Evolutionary conservation across 805 yeast species (phyloP).

Genomic region (Torulaspora indica): DNA sequence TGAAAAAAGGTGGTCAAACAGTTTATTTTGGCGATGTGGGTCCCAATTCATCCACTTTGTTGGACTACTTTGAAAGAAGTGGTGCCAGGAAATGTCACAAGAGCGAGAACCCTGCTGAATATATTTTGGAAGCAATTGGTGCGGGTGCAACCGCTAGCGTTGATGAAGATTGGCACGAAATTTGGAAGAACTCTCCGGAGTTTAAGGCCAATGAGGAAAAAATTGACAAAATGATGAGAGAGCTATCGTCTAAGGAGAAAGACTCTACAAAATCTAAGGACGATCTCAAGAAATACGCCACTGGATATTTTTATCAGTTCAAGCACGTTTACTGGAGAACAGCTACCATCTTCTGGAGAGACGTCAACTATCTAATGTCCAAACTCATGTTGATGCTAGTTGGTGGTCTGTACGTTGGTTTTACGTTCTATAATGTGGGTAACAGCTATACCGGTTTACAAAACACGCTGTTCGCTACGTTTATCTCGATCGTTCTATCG

Average conservation of each 20-base stretch:
- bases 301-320: slow-evolving; percentile 45
- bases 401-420: slow-evolving; percentile 65
- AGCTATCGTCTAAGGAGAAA: slow-evolving; percentile 13
- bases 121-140: slow-evolving; percentile 43
- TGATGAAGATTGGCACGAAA: slow-evolving; percentile 53
- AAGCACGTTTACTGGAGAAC: slow-evolving; percentile 40
- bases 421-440: slow-evolving; percentile 59
- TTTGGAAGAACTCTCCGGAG: slow-evolving; percentile 50
- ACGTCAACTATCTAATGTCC: slow-evolving; percentile 56
- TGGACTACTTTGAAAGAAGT: slow-evolving; percentile 56
- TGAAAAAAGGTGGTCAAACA: slow-evolving; percentile 49
- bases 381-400: slow-evolving; percentile 48
- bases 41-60: slow-evolving; percentile 44
- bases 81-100: slow-evolving; percentile 59
- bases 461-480: slow-evolving; percentile 55
- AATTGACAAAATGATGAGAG: slow-evolving; percentile 28
- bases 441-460: slow-evolving; percentile 50
- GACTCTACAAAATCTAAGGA: slow-evolving; percentile 9
- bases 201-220: slow-evolving; percentile 30
- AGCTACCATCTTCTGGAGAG: slow-evolving; percentile 48
- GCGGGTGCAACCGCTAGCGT: slow-evolving; percentile 44
- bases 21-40: slow-evolving; percentile 37
- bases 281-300: slow-evolving; percentile 24
- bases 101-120: slow-evolving; percentile 43
- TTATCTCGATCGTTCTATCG: slow-evolving; percentile 53